Base-by-base conservation (phyloP, 805 yeast genomes). In the Candida boleticola region DNA sequence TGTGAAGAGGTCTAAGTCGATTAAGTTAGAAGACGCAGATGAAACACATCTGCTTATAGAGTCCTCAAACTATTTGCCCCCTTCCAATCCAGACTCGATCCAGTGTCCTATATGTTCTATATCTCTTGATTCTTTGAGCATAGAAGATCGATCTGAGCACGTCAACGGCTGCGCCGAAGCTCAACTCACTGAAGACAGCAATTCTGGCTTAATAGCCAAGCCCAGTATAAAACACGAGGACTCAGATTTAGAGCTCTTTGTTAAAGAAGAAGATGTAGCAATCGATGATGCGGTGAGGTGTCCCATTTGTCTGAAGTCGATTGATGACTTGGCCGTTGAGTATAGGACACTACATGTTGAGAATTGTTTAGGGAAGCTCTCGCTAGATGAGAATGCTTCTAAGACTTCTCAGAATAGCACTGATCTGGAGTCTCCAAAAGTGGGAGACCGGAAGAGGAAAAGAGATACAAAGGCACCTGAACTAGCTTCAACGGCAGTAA, bases 41-140 rank as follows among this genome's bases (percentile, higher is more conserved):
- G 31, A 29, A 6, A 13, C 31, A 13, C 31, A 29, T n/a, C n/a
- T n/a, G n/a, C n/a, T n/a, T n/a, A n/a, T n/a, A n/a, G n/a, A n/a
- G n/a, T n/a, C n/a, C 29, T 17, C n/a, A 37, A 29, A 21, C 18
- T 39, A 11, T 45, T 39, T 25, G n/a, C 36, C n/a, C n/a, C n/a
- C n/a, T n/a, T n/a, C n/a, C n/a, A n/a, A n/a, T n/a, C n/a, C n/a
- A n/a, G n/a, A n/a, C n/a, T 35, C 38, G 6, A 18, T 38, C 7
- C n/a, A 5, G 5, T 38, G 41, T 20, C 41, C 41, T 2, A 22
- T 38, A 6, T 38, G 41, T 25, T n/a, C 20, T 10, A 14, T 6
- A 5, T 3, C 16, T 6, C 35, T 38, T 4, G 29, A 31, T 31
- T 5, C 3, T 16, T 13, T 38, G 13, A 27, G n/a, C n/a, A 13